Evolutionary conservation across 345 rosid species (phyloP).

Genomic region (Sisymbrium altissimum): DNA sequence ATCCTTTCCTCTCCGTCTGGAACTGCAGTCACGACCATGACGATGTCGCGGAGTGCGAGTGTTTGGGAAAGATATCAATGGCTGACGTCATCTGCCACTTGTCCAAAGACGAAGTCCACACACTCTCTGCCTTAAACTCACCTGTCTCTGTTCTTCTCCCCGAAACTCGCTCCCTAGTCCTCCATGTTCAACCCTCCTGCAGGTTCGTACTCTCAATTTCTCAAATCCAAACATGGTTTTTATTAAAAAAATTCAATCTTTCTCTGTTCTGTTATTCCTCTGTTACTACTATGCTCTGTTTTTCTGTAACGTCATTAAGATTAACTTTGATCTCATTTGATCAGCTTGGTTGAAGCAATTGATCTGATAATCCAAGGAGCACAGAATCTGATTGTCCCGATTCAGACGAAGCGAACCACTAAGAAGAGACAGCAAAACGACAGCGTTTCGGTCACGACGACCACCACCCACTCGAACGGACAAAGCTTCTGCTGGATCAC

Average conservation of each 20-base stretch:
- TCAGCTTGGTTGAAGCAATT: constrained; percentile 78
- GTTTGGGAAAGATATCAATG: constrained; percentile 68
- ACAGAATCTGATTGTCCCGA: constrained; percentile 80
- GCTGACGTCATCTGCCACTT: constrained; percentile 61
- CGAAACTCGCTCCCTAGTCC: constrained; percentile 38
- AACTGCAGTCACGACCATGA: constrained; percentile 42
- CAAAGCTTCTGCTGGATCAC: constrained; percentile 85
- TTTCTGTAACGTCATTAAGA: neutral
- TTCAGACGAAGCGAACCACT: constrained; percentile 39
- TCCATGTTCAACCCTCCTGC: constrained; percentile 66
- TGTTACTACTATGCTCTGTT: neutral
- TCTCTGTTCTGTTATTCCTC: constrained; percentile 1
- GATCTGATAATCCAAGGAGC: constrained; percentile 79
- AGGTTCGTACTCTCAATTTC: too few relatives aligned
- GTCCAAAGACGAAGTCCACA: constrained; percentile 42
- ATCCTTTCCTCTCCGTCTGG: constrained; percentile 68
- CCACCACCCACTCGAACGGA: constrained; percentile 56
- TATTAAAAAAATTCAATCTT: neutral
- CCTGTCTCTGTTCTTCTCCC: constrained; percentile 66
- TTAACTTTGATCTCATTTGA: too few relatives aligned
- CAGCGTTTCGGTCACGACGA: neutral
- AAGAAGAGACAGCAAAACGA: constrained; percentile 44
- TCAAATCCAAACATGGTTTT: too few relatives aligned
- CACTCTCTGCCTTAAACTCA: constrained; percentile 48
- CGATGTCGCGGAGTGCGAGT: constrained; percentile 39